phyloP scores from a whole-genome alignment of 257 asterid genomes.

The Rauvolfia tetraphylla region DNA sequence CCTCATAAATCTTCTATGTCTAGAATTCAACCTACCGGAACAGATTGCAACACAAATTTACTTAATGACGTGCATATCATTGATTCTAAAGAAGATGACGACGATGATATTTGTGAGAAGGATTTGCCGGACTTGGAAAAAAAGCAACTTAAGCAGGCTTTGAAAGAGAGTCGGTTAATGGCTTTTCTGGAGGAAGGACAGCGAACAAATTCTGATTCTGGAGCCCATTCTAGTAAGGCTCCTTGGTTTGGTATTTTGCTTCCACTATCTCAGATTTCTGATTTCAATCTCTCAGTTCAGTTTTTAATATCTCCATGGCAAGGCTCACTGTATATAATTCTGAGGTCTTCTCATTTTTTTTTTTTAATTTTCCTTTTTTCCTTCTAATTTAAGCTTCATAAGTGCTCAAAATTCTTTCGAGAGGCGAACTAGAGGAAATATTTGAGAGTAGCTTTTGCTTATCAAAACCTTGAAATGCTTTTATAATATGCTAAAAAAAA shows the following conservation, averaged over 20 bases:
- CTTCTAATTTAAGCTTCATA: too few species aligned
- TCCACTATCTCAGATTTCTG: neutral
- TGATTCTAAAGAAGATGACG: neutral
- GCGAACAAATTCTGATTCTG: neutral
- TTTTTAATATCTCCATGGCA: neutral
- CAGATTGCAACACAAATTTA: neutral
- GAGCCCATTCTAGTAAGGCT: neutral
- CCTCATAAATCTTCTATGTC: neutral
- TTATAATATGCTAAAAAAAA: neutral
- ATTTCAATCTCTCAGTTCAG: neutral
- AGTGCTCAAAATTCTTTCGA: too few species aligned
- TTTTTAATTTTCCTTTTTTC: too few species aligned
- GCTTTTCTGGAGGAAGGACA: conserved; percentile 11
- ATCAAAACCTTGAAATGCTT: neutral
- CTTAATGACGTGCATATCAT: neutral
- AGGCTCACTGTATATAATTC: neutral
- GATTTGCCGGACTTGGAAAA: conserved; percentile 12
- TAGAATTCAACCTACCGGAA: neutral
- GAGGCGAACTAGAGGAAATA: too few species aligned
- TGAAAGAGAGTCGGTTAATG: conserved; percentile 7
- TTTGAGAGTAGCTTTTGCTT: neutral
- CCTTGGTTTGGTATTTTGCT: neutral
- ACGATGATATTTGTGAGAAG: neutral
- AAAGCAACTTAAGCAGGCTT: too few species aligned
- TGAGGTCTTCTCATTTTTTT: too few species aligned